A percentile compares a stretch with the other conserved stretches of the same genome.
phyloP scores from a whole-genome alignment of 2,329 filamentous ascomycete species.

The Scorias spongiosa region DNA sequence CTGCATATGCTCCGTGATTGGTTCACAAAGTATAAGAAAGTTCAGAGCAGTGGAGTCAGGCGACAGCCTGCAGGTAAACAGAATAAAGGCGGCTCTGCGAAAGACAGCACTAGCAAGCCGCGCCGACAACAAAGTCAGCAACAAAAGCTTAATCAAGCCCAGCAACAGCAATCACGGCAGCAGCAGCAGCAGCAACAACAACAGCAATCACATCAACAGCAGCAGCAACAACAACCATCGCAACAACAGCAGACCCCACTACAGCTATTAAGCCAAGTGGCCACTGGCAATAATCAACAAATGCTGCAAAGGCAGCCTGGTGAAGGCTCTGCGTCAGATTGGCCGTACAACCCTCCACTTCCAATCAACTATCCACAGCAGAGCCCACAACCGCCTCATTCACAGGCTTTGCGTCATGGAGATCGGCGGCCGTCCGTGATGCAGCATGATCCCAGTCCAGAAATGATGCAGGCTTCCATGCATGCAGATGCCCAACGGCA shows the following conservation, averaged over 20 bases:
- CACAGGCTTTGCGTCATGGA: neutral
- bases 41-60: conserved; percentile 2
- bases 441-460: conserved; percentile 5
- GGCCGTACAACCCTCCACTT: conserved; percentile 11
- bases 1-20: conserved; percentile 30
- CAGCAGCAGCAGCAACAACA: conserved; percentile 1
- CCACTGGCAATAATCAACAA: neutral
- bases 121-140: conserved; percentile 1
- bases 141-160: conserved; percentile 3
- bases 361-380: conserved; percentile 8
- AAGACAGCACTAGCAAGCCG: conserved; percentile 5
- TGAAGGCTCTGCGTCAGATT: conserved; percentile 1
- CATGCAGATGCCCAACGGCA: conserved; percentile 1
- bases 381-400: conserved; percentile 1
- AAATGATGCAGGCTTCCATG: neutral
- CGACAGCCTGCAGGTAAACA: conserved; percentile 1
- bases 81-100: conserved; percentile 3
- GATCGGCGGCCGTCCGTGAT: conserved; percentile 4
- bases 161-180: conserved; percentile 4
- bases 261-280: neutral
- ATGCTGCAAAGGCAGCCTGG: neutral
- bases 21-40: conserved; percentile 24
- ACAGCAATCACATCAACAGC: neutral
- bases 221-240: neutral
- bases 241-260: neutral